phyloP scores from a whole-genome alignment of 192 early-diverging fungal species.

The Umbelopsis vinacea region DNA sequence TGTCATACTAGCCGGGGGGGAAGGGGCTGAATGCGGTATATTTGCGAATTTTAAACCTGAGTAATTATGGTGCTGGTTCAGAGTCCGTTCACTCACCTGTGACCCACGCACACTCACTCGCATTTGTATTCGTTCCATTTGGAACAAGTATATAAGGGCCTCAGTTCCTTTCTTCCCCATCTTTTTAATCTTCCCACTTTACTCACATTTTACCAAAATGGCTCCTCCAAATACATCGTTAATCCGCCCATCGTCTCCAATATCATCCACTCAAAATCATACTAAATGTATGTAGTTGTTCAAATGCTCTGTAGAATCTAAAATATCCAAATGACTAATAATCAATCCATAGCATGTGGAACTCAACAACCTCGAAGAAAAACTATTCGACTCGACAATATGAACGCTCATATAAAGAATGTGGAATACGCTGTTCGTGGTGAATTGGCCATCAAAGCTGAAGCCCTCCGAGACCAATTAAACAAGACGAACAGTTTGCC shows the following conservation, averaged over 20 bases:
- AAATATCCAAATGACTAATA: no score
- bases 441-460: constrained; percentile 90
- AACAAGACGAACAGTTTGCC: constrained; percentile 55
- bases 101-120: neutral
- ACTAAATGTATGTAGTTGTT: neutral
- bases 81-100: neutral
- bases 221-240: constrained; percentile 14
- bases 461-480: constrained; percentile 68
- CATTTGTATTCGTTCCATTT: neutral
- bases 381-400: constrained; percentile 66
- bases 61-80: no score
- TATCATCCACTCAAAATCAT: neutral
- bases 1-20: no score
- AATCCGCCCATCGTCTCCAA: neutral
- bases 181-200: neutral
- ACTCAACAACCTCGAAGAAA: constrained; percentile 39
- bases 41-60: no score
- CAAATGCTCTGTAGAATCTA: neutral
- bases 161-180: neutral
- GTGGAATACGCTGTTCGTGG: constrained; percentile 97
- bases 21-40: no score
- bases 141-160: neutral
- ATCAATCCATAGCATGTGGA: no score
- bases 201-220: constrained; percentile 1
- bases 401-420: constrained; percentile 73